Percentiles rank a stretch among this genome's conserved stretches.
These are phyloP conservation scores for Linnemannia zychae DNA, from an alignment of 192 early-diverging fungal genomes.

Conservation along the genomic window DNA sequence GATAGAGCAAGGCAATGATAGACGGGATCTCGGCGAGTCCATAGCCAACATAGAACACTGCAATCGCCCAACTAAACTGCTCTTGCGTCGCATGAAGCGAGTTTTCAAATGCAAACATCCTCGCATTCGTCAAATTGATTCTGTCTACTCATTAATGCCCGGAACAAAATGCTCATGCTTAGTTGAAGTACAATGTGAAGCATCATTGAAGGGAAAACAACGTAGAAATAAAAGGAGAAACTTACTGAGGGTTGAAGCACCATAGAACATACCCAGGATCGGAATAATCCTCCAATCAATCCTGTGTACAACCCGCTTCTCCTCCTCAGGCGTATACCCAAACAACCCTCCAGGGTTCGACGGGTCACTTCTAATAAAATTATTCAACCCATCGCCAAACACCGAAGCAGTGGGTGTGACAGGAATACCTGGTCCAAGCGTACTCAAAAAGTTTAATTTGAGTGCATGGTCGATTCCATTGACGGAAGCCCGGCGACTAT, in stretches of 20 bases:
- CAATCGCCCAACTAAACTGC: constrained; percentile 40
- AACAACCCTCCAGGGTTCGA: constrained; percentile 30
- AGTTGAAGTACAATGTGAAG: not conserved
- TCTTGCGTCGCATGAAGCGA: constrained; percentile 25
- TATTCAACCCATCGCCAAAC: constrained; percentile 31
- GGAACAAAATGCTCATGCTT: not conserved
- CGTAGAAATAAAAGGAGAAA: not conserved
- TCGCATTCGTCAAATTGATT: constrained; percentile 40
- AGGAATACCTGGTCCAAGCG: constrained; percentile 40
- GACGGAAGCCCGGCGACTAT: not conserved
- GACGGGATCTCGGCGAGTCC: constrained; percentile 40
- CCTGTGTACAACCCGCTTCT: constrained; percentile 52
- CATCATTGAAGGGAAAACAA: not conserved
- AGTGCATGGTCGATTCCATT: constrained; percentile 39
- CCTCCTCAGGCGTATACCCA: constrained; percentile 45
- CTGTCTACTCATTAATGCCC: constrained; percentile 2
- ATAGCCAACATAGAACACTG: constrained; percentile 35
- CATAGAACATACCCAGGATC: constrained; percentile 53
- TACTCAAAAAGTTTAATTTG: constrained; percentile 39
- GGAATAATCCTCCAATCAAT: constrained; percentile 57
- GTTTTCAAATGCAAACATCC: constrained; percentile 37
- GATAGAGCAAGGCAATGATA: constrained; percentile 27
- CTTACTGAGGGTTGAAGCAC: constrained; percentile 36
- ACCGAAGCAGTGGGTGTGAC: constrained; percentile 37
- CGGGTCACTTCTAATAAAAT: constrained; percentile 22